Conservation (phyloP, 192 early-diverging fungal species). For the Cladochytrium replicatum region DNA sequence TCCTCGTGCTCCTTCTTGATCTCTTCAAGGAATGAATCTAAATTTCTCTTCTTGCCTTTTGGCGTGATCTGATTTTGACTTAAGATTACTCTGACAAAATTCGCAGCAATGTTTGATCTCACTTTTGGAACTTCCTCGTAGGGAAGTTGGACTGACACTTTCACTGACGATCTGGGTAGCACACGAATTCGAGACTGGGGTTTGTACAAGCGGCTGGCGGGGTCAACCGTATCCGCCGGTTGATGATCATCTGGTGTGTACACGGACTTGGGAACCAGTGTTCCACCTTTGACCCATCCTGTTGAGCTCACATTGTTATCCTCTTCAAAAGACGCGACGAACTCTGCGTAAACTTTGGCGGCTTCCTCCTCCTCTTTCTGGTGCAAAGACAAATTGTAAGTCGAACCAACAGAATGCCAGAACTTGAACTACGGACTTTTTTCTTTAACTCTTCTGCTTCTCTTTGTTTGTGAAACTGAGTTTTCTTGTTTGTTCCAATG, state of each 20-base stretch:
- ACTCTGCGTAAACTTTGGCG: constrained; percentile 65
- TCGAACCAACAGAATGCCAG: neutral
- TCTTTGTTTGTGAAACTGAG: constrained; percentile 63
- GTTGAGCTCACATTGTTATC: constrained; percentile 12
- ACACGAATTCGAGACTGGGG: too few species aligned
- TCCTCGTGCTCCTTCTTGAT: constrained; percentile 70
- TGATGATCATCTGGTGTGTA: constrained; percentile 13
- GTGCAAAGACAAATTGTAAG: neutral
- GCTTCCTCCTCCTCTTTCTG: constrained; percentile 65
- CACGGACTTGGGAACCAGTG: constrained; percentile 14
- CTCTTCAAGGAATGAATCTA: constrained; percentile 78
- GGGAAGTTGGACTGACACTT: too few species aligned
- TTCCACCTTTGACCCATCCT: constrained; percentile 33
- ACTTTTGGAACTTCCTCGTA: too few species aligned
- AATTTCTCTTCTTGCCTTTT: constrained; percentile 59
- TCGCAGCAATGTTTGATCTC: too few species aligned
- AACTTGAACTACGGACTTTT: constrained; percentile 39
- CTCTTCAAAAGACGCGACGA: constrained; percentile 72
- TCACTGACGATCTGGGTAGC: too few species aligned
- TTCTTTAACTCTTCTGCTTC: constrained; percentile 62
- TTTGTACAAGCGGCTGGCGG: constrained; percentile 10
- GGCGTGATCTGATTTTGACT: too few species aligned
- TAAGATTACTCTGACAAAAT: too few species aligned
- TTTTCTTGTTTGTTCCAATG: constrained; percentile 59
- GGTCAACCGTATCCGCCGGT: neutral